Conservation (phyloP, 139 green algal genomes). For the Pseudopediastrum boryanum region DNA sequence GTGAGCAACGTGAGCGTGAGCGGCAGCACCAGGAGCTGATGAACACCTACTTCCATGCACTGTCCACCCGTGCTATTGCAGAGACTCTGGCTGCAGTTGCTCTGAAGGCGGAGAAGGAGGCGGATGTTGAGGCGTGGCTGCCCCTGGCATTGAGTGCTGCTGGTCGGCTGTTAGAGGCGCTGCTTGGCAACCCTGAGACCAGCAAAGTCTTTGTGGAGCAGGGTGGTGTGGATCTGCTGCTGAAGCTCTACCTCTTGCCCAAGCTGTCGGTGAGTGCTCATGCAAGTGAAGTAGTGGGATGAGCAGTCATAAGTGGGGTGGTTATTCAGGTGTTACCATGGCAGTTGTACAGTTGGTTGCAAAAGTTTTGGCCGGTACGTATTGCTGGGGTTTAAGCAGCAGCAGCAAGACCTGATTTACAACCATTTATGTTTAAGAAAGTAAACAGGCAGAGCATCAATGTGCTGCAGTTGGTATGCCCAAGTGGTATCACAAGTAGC, state of each 20-base stretch:
- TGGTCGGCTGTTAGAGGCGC: constrained; percentile 83
- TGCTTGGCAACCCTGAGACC: constrained; percentile 75
- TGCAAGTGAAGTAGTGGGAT: no score
- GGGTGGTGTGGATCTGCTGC: constrained; percentile 76
- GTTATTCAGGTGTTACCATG: no score
- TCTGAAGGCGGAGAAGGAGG: not conserved
- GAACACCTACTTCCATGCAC: constrained; percentile 10
- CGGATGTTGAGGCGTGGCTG: constrained; percentile 46
- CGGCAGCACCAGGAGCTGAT: constrained; percentile 3
- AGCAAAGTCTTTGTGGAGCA: constrained; percentile 77
- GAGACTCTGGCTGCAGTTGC: constrained; percentile 8
- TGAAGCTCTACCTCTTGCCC: constrained; percentile 82
- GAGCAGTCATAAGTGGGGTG: no score
- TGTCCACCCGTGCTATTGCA: constrained; percentile 3
- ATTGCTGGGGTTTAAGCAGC: no score
- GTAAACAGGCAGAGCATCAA: no score
- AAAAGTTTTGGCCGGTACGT: no score
- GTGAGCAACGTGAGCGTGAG: constrained; percentile 6
- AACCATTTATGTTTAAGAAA: no score
- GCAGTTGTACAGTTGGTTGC: no score
- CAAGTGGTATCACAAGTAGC: no score
- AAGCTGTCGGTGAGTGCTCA: constrained; percentile 52
- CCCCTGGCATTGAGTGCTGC: constrained; percentile 74
- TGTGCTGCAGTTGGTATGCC: no score
- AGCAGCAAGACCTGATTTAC: no score